These are phyloP conservation scores for Lactarius deliciosus DNA, from an alignment of 768 basidiomycete genomes.

Conservation along the genomic window DNA sequence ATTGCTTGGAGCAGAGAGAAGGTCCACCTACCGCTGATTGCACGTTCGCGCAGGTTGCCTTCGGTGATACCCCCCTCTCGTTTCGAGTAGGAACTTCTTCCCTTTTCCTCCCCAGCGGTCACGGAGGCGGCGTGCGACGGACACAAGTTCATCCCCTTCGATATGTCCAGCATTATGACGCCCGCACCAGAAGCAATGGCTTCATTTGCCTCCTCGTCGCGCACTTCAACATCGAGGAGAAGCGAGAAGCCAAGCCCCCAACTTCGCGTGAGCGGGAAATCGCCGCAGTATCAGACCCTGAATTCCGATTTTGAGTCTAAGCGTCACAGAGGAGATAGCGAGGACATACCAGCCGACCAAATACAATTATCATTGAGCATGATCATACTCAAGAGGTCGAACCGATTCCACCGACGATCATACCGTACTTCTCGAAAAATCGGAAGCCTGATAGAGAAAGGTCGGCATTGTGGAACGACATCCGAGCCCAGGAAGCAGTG, in stretches of 20 bases:
- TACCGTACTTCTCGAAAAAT: conserved; percentile 96
- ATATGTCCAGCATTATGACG: conserved; percentile 94
- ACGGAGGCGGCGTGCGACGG: conserved; percentile 67
- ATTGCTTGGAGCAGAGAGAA: neutral
- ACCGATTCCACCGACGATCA: conserved; percentile 97
- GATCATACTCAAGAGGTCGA: conserved; percentile 97
- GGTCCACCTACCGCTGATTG: conserved; percentile 68
- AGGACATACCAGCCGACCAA: conserved; percentile 83
- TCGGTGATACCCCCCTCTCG: conserved; percentile 93
- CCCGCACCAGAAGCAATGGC: conserved; percentile 95
- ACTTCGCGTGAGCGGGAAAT: conserved; percentile 83
- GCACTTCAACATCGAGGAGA: conserved; percentile 91
- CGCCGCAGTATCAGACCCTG: conserved; percentile 89
- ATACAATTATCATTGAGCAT: conserved; percentile 99
- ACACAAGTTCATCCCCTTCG: conserved; percentile 68
- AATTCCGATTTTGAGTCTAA: neutral
- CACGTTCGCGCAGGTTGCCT: conserved; percentile 72
- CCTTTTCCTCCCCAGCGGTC: conserved; percentile 77
- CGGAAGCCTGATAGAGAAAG: conserved; percentile 64
- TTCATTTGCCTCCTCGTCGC: conserved; percentile 90
- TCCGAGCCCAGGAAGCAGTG: neutral
- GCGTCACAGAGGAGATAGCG: neutral
- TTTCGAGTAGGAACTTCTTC: conserved; percentile 82
- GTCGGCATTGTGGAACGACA: neutral
- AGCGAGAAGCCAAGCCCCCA: conserved; percentile 77